Percentiles rank a stretch among this genome's conserved stretches.
Evolutionary conservation across 176 grass and related monocot species (phyloP).

Genomic region (Oryza punctata): DNA sequence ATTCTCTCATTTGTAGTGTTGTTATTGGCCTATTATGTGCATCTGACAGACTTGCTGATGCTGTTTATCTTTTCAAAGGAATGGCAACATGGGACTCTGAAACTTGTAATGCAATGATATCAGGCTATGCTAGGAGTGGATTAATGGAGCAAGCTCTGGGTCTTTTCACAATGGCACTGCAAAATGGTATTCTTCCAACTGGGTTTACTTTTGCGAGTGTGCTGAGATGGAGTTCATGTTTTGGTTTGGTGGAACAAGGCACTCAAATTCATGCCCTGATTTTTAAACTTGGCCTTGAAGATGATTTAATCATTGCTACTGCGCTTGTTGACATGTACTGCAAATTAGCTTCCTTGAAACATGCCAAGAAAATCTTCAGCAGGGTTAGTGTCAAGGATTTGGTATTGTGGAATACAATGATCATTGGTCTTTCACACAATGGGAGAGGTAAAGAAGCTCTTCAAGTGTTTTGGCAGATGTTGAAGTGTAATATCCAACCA

Average conservation of each 20-base stretch:
- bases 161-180: slow-evolving; percentile 59
- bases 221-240: slow-evolving; percentile 70
- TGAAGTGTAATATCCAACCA: slow-evolving; percentile 46
- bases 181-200: slow-evolving; percentile 64
- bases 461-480: slow-evolving; percentile 54
- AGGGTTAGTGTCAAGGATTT: slow-evolving; percentile 56
- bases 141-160: slow-evolving; percentile 61
- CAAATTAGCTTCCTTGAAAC: slow-evolving; percentile 69
- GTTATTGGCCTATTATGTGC: slow-evolving; percentile 64
- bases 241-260: slow-evolving; percentile 62
- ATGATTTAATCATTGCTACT: slow-evolving; percentile 63
- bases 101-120: slow-evolving; percentile 73
- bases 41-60: slow-evolving; percentile 64
- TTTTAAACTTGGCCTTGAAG: slow-evolving; percentile 72
- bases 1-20: slow-evolving; percentile 74
- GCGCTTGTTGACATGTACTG: slow-evolving; percentile 83
- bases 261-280: slow-evolving; percentile 72
- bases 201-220: slow-evolving; percentile 79
- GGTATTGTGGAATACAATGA: slow-evolving; percentile 81
- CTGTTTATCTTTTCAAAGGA: slow-evolving; percentile 55
- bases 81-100: slow-evolving; percentile 57
- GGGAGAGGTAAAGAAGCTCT: slow-evolving; percentile 80
- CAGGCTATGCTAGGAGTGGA: slow-evolving; percentile 64
- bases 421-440: slow-evolving; percentile 73
- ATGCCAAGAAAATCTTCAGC: slow-evolving; percentile 55